Evolutionary conservation across 108 stramenopile species (phyloP).

Genomic region (Discostella pseudostelligera): DNA sequence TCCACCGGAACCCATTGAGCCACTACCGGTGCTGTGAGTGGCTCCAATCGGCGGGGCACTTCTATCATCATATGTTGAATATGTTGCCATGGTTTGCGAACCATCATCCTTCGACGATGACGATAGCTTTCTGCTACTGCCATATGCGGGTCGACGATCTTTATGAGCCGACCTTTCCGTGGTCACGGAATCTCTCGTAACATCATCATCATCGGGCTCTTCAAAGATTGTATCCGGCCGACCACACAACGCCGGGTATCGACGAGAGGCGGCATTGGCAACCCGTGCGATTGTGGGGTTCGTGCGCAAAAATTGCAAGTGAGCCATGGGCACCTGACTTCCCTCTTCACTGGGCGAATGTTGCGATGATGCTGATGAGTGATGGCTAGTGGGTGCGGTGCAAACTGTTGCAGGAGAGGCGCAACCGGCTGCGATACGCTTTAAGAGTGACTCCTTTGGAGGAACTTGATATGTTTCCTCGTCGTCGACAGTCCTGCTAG

Average conservation of each 20-base stretch:
- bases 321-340: slow-evolving; percentile 54
- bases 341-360: slow-evolving; percentile 15
- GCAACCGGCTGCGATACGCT: slow-evolving; percentile 46
- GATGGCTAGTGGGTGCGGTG: slow-evolving; percentile 53
- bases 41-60: slow-evolving; percentile 2
- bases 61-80: slow-evolving; percentile 4
- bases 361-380: not conserved
- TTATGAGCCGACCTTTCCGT: not conserved
- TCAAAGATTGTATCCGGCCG: slow-evolving; percentile 65
- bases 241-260: slow-evolving; percentile 57
- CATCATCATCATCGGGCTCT: slow-evolving; percentile 33
- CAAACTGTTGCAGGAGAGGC: slow-evolving; percentile 43
- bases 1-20: slow-evolving; percentile 50
- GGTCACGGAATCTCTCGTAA: not conserved
- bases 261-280: slow-evolving; percentile 30
- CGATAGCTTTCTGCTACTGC: slow-evolving; percentile 11
- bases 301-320: slow-evolving; percentile 60
- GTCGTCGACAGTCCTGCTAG: slow-evolving; percentile 1
- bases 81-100: slow-evolving; percentile 7
- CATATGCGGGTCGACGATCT: not conserved
- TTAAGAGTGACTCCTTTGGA: slow-evolving; percentile 55
- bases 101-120: slow-evolving; percentile 15
- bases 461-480: slow-evolving; percentile 5
- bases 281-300: slow-evolving; percentile 46
- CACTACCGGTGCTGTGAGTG: slow-evolving; percentile 29